These are phyloP conservation scores for Epichloe hybrida DNA, from an alignment of 2,329 filamentous ascomycete genomes.

Conservation along the genomic window DNA sequence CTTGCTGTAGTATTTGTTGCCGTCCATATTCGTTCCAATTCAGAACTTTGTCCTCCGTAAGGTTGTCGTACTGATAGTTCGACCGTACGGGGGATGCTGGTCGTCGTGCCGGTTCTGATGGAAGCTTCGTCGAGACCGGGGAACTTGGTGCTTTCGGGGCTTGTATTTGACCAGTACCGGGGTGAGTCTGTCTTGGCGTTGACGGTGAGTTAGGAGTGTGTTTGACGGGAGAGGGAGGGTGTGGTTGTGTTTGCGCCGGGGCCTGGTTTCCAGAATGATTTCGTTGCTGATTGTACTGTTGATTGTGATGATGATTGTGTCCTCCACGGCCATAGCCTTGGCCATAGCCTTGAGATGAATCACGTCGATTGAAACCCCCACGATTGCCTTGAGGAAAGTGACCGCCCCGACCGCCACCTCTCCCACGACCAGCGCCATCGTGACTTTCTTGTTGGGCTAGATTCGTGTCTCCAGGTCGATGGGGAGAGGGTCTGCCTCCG, in stretches of 20 bases:
- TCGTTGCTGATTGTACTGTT: conserved; percentile 8
- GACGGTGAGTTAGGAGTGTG: conserved; percentile 5
- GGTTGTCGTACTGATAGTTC: conserved; percentile 57
- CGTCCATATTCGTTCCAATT: conserved; percentile 57
- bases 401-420: conserved; percentile 24
- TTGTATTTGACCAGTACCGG: not conserved
- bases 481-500: conserved; percentile 43
- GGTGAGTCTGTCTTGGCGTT: conserved; percentile 7
- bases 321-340: conserved; percentile 20
- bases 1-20: conserved; percentile 51
- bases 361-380: conserved; percentile 36
- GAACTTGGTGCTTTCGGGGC: conserved; percentile 7
- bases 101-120: conserved; percentile 10
- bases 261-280: conserved; percentile 9
- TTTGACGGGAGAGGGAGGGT: conserved; percentile 11
- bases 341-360: conserved; percentile 29
- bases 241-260: conserved; percentile 10
- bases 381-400: conserved; percentile 25
- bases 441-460: conserved; percentile 46
- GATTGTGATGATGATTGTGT: conserved; percentile 10
- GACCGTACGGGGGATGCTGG: conserved; percentile 20
- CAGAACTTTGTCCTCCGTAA: conserved; percentile 56
- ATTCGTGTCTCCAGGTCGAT: conserved; percentile 43
- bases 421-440: conserved; percentile 33
- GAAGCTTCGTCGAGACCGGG: conserved; percentile 9